Conservation (phyloP, 164 flowering plant species). For the Litsea cubeba region DNA sequence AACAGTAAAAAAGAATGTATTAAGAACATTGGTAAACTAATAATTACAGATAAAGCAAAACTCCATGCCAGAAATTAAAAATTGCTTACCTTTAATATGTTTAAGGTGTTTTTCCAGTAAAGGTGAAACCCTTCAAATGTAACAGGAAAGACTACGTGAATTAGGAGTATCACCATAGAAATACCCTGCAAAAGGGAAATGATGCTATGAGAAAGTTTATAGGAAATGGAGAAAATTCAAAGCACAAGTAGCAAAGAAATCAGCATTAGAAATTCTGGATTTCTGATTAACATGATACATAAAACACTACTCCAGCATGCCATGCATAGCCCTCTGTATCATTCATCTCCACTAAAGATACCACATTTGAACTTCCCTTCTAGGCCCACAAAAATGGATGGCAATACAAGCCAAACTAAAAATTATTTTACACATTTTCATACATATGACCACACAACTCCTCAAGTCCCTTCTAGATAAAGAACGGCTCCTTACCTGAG, state of each 20-base stretch:
- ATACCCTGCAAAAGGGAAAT: conserved; percentile 45
- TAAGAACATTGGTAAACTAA: background rate
- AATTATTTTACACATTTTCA: too few species aligned
- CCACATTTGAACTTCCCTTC: too few species aligned
- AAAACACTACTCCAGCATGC: background rate
- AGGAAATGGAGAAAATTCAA: background rate
- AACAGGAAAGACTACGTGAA: conserved; percentile 68
- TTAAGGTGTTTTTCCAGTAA: conserved; percentile 57
- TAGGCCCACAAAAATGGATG: too few species aligned
- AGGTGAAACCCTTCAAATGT: conserved; percentile 66
- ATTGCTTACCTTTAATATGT: conserved; percentile 57
- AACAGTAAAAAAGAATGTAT: too few species aligned
- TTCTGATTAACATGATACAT: background rate
- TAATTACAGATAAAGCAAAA: background rate
- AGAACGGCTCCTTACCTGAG: too few species aligned
- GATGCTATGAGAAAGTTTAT: background rate
- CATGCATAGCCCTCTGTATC: background rate
- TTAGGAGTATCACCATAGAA: conserved; percentile 53
- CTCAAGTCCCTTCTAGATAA: too few species aligned
- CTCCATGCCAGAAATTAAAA: background rate
- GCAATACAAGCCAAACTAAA: too few species aligned
- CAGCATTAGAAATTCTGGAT: background rate
- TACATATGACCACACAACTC: too few species aligned
- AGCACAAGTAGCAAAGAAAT: background rate
- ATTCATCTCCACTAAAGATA: background rate